phyloP scores from a whole-genome alignment of 2,329 filamentous ascomycete genomes.

The Leptographium lundbergii region DNA sequence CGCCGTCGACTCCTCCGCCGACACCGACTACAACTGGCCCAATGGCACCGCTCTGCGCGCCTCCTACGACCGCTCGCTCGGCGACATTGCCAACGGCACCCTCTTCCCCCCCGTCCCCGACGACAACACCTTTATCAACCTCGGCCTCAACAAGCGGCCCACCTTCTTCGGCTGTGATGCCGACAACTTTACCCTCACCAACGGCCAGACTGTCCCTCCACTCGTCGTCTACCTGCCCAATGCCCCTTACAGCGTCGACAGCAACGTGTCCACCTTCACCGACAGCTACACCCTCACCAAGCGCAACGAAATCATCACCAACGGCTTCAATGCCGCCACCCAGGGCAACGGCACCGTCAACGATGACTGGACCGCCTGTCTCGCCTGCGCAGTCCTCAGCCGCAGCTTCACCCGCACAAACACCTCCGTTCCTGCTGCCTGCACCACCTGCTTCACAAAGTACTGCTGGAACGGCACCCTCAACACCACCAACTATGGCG shows the following conservation, averaged over 20 bases:
- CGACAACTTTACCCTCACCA: constrained; percentile 18
- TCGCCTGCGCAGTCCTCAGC: constrained; percentile 75
- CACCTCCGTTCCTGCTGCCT: constrained; percentile 56
- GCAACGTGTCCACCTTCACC: constrained; percentile 71
- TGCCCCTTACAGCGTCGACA: constrained; percentile 60
- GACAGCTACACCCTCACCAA: constrained; percentile 48
- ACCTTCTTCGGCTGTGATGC: constrained; percentile 51
- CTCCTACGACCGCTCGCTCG: constrained; percentile 41
- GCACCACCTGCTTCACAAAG: constrained; percentile 58
- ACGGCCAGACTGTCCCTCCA: constrained; percentile 14
- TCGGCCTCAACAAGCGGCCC: constrained; percentile 45
- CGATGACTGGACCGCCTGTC: constrained; percentile 64
- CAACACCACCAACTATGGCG: constrained; percentile 12
- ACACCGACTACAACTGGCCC: constrained; percentile 45
- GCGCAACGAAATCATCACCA: constrained; percentile 71
- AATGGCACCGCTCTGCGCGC: constrained; percentile 46
- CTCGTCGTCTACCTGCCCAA: constrained; percentile 63
- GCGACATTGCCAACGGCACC: constrained; percentile 35
- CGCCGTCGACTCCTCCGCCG: constrained; percentile 51
- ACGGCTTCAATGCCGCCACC: constrained; percentile 76
- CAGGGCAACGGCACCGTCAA: constrained; percentile 70
- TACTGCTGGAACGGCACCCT: constrained; percentile 92
- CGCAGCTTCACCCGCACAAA: constrained; percentile 62
- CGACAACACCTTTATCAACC: constrained; percentile 40
- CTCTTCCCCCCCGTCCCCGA: constrained; percentile 47